These are phyloP conservation scores for Panaeolus cyanescens DNA, from an alignment of 768 basidiomycete species.

Conservation along the genomic window DNA sequence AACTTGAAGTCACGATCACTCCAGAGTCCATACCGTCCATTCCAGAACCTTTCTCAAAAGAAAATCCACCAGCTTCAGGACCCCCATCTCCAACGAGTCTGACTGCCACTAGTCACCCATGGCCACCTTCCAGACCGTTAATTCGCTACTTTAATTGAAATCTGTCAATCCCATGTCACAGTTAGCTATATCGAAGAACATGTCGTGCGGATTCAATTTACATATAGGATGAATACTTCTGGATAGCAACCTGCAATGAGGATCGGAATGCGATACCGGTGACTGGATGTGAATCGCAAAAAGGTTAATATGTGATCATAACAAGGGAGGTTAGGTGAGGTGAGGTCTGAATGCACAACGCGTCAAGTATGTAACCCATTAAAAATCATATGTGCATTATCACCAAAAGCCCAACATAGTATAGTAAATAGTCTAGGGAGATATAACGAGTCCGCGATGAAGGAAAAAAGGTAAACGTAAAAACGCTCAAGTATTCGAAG, in stretches of 20 bases:
- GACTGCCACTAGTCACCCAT: too few species aligned
- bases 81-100: too few species aligned
- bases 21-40: too few species aligned
- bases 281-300: background rate
- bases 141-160: background rate
- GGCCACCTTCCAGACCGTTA: background rate
- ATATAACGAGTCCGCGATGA: slow-evolving; percentile 8
- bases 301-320: too few species aligned
- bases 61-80: too few species aligned
- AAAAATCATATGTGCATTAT: background rate
- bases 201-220: background rate
- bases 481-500: background rate
- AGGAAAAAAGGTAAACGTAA: background rate
- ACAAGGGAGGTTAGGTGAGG: too few species aligned
- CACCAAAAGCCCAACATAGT: slow-evolving; percentile 2
- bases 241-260: background rate
- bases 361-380: too few species aligned
- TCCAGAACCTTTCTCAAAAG: too few species aligned
- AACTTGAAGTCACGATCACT: too few species aligned
- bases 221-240: background rate
- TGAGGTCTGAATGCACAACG: too few species aligned
- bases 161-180: background rate
- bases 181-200: background rate
- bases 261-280: background rate
- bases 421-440: slow-evolving; percentile 8